Evolutionary conservation across 257 asterid genomes (phyloP), one percentile per base, ranked within the genome.

Genomic region (Paulownia fortunei): DNA sequence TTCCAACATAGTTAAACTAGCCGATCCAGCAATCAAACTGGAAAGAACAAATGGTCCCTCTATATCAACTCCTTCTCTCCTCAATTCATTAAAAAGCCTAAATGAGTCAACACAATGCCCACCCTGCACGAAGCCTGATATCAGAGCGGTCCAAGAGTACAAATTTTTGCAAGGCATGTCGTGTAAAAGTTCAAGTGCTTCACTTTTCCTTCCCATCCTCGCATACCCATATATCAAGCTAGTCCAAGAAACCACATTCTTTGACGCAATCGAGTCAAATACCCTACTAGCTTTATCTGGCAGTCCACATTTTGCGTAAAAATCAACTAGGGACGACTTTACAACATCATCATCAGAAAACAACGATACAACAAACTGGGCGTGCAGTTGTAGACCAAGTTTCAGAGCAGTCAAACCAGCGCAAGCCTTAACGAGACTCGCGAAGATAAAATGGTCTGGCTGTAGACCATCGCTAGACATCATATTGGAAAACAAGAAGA

Each of bases 261-360:
- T 94, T 4, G 54, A 76, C 44, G 32, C 71, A 63, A 90, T 90
- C 10, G 88, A 76, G 54, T 88, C 86, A 56, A 92, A 94, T 47
- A 94, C 91, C 2, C 55, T 47, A 12, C 81, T 60, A 18, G 97
- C 97, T 36, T 32, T 51, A 67, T 88, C 88, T 0, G 90, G 89
- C 6, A 86, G 54, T 47, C 92, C 94, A 74, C 96, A 90, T 85
- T 94, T 94, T 0, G 92, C 88, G 32, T 92, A 92, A 77, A 90
- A 83, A 74, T 94, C 93, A 75, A 94, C 96, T n/a, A 92, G 64
- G 18, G 97, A 81, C 11, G 98, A 94, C 79, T 92, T 92, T 44
- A 88, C 96, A 8, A 94, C 91, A 61, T 92, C 97, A 63, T 94
- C 94, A 12, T 44, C 26, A 4, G 87, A 85, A 80, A 76, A 90